Evolutionary conservation across 2,329 filamentous ascomycete genomes (phyloP), one percentile per base, ranked within the genome.

Genomic region (Emmonsia crescens): DNA sequence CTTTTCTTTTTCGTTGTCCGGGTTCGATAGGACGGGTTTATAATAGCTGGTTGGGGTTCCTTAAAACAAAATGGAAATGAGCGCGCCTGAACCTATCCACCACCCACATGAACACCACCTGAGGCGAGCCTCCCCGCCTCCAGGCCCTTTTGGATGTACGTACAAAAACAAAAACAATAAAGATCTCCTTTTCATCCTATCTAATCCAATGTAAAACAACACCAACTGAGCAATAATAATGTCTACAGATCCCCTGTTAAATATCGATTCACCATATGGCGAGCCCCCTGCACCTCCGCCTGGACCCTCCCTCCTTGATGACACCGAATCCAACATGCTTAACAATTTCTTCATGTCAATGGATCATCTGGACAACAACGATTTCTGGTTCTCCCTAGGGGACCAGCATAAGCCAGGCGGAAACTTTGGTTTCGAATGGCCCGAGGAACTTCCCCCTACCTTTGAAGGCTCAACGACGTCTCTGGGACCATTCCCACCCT

Each of bases 141-240:
- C 82, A 66, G 76, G 83, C 70, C 83, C 84, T 44, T 89, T 89
- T 80, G 86, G 86, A 70, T 89, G 86, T 89, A 80, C 68, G 85
- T 29, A 48, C 44, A 24, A 52, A n/a, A 27, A 12, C 21, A 24
- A 14, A 42, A 10, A 42, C 16, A 19, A 42, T 42, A n/a, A n/a
- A n/a, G n/a, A n/a, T n/a, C 14, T 42, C 40, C 19, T n/a, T 44
- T n/a, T 8, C 8, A 44, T n/a, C 5, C 19, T 44, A 8, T 8
- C 19, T 19, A 48, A 48, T 48, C 44, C 21, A 48, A 10, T 24
- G 16, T 42, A 48, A 24, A 24, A 48, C 12, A 27, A 48, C 4
- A 48, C 10, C 21, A 48, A 46, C 44, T 46, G 44, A 46, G 12
- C 12, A 27, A 29, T 49, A 27, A 49, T 49, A 27, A 49, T 21